Evolutionary conservation across 148 eudicot genomes (phyloP).

Genomic region (Fagopyrum homotropicum): DNA sequence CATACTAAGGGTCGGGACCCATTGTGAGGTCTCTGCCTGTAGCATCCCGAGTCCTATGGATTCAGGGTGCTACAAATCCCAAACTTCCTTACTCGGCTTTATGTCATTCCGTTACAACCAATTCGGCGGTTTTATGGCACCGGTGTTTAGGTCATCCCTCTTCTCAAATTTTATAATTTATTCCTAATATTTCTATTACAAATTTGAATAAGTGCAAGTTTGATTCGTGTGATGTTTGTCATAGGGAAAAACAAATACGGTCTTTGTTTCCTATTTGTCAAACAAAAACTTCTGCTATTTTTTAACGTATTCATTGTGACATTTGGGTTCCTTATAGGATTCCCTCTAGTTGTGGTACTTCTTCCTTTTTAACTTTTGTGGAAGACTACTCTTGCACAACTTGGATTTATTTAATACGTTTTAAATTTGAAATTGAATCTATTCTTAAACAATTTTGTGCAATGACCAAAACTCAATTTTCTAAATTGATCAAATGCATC

Average conservation of each 20-base stretch:
- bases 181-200: too few species aligned
- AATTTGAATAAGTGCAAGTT: neutral
- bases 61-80: too few species aligned
- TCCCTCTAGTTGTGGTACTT: neutral
- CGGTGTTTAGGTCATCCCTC: too few species aligned
- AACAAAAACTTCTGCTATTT: neutral
- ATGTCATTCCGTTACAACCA: too few species aligned
- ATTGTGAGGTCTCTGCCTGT: too few species aligned
- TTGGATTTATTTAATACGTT: constrained; percentile 1
- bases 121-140: too few species aligned
- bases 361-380: neutral
- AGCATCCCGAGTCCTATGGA: too few species aligned
- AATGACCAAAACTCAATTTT: neutral
- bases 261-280: neutral
- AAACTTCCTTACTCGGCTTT: too few species aligned
- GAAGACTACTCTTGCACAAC: constrained; percentile 12
- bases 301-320: neutral
- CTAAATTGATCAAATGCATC: neutral
- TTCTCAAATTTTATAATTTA: too few species aligned
- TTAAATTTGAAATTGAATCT: neutral
- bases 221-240: neutral
- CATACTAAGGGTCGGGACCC: too few species aligned
- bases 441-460: neutral
- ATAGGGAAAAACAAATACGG: neutral
- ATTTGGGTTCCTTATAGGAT: constrained; percentile 9